Base-by-base conservation (phyloP, 2,329 filamentous ascomycete species). In the Aspergillus caelatus region DNA sequence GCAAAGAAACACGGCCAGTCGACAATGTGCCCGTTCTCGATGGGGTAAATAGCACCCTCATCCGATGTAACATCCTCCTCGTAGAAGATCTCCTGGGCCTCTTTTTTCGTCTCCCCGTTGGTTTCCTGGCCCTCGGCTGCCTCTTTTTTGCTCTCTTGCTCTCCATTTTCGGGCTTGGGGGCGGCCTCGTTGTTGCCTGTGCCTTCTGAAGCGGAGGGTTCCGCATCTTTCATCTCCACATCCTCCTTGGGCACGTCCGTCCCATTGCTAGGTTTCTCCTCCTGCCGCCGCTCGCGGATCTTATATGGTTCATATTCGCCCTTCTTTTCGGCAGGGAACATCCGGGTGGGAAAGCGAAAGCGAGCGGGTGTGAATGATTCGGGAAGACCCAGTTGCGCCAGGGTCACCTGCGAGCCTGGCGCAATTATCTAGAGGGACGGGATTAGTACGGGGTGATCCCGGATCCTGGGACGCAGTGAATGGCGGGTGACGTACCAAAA, bases 1-100 rank as follows among this genome's bases (percentile, higher is more conserved):
- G 95, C 94, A 68, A 97, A 91, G 81, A 99, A 96, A 69, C 93
- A 94, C 0, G 89, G 86, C 93, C 96, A 97, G 76, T 98, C 88
- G 50, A 91, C 88, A 65, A 99, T 95, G 72, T 88, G 88, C 62
- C 95, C 95, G 68, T 90, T 88, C 83, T 79, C 73, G 59, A 99
- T 88, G 12, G 95, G 95, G 82, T 93, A 97, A 60, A 97, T 86
- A 3, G 95, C 95, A 64, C 92, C 95, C 78, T 97, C 92, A 63
- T 91, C 89, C 64, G 92, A 93, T 60, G 94, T 89, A 26, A 90
- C 89, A 75, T 97, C 93, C 81, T 98, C 95, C 68, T 97, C 91
- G 80, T 90, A 96, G 71, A 93, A 87, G 23, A 82, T 81, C 61
- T 84, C 82, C 54, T 82, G 78, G 10, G 74, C 72, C 39, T 72